phyloP scores from a whole-genome alignment of 2,329 filamentous ascomycete species.

The Beauveria pseudobassiana region DNA sequence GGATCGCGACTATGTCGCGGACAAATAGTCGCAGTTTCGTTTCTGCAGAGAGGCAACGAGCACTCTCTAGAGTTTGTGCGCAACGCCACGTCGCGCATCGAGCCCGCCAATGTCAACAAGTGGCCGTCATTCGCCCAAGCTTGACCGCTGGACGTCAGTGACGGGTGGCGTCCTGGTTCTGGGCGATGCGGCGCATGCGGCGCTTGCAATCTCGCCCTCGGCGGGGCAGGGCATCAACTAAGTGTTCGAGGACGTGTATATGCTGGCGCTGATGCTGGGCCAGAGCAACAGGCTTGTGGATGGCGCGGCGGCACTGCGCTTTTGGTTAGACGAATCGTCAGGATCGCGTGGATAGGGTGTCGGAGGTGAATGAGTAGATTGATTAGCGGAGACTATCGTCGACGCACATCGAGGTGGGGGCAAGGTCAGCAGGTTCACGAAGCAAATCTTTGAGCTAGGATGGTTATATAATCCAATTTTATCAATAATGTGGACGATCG shows the following conservation, averaged over 20 bases:
- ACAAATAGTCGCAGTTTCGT: slow-evolving; percentile 32
- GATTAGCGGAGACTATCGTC: slow-evolving; percentile 38
- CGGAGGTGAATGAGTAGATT: slow-evolving; percentile 40
- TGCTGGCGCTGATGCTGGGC: slow-evolving; percentile 32
- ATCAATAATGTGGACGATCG: slow-evolving; percentile 17
- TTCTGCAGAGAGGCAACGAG: slow-evolving; percentile 26
- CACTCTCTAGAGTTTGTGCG: slow-evolving; percentile 29
- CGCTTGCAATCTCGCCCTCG: slow-evolving; percentile 40
- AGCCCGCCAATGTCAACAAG: slow-evolving; percentile 29
- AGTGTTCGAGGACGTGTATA: slow-evolving; percentile 43
- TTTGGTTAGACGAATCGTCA: slow-evolving; percentile 43
- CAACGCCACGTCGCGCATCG: slow-evolving; percentile 24
- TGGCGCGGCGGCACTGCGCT: slow-evolving; percentile 23
- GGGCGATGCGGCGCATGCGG: slow-evolving; percentile 41
- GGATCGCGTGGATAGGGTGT: slow-evolving; percentile 37
- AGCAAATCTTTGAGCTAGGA: slow-evolving; percentile 26
- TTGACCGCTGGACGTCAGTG: slow-evolving; percentile 35
- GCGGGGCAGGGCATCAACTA: slow-evolving; percentile 40
- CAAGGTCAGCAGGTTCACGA: slow-evolving; percentile 18
- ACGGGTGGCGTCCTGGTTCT: slow-evolving; percentile 33
- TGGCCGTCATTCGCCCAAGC: slow-evolving; percentile 44
- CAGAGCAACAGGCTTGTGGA: slow-evolving; percentile 16
- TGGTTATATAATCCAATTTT: slow-evolving; percentile 37
- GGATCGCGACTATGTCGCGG: slow-evolving; percentile 27
- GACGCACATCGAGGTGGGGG: slow-evolving; percentile 15